A percentile compares a stretch with the other conserved stretches of the same genome.
Evolutionary conservation across 148 eudicot species (phyloP).

Genomic region (Fagopyrum homotropicum): DNA sequence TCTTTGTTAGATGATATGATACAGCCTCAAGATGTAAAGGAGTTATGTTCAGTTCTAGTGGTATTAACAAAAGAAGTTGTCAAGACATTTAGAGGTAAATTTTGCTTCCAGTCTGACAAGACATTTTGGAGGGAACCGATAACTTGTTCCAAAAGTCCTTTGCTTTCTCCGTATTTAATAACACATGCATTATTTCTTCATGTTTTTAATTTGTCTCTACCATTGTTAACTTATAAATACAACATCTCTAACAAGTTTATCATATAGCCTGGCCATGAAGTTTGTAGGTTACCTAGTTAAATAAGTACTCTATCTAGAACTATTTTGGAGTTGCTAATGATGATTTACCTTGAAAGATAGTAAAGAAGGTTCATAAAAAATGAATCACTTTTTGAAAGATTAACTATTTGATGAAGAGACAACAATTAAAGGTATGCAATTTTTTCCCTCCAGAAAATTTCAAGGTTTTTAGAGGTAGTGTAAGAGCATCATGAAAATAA

Average conservation of each 20-base stretch:
- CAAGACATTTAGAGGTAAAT: slow-evolving; percentile 60
- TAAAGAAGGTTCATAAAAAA: not conserved
- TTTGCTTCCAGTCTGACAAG: not conserved
- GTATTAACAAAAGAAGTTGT: slow-evolving; percentile 82
- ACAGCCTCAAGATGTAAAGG: slow-evolving; percentile 87
- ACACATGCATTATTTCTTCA: no score
- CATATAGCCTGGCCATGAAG: not conserved
- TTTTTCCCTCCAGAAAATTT: not conserved
- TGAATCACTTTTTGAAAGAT: not conserved
- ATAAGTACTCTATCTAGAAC: not conserved
- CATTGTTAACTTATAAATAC: not conserved
- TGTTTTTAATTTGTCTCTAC: not conserved
- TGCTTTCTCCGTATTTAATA: not conserved
- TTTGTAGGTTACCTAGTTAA: not conserved
- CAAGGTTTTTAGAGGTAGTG: not conserved
- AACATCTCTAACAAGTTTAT: not conserved
- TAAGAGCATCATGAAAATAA: not conserved
- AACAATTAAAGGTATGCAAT: not conserved
- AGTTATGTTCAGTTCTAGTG: slow-evolving; percentile 86
- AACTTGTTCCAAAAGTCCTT: not conserved
- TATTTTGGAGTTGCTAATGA: not conserved
- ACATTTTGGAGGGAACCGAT: not conserved
- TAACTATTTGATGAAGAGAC: not conserved
- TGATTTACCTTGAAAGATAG: not conserved
- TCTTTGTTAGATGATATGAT: slow-evolving; percentile 91